Evolutionary conservation across 2,329 filamentous ascomycete genomes (phyloP).

Genomic region (Stromatinia cepivora): DNA sequence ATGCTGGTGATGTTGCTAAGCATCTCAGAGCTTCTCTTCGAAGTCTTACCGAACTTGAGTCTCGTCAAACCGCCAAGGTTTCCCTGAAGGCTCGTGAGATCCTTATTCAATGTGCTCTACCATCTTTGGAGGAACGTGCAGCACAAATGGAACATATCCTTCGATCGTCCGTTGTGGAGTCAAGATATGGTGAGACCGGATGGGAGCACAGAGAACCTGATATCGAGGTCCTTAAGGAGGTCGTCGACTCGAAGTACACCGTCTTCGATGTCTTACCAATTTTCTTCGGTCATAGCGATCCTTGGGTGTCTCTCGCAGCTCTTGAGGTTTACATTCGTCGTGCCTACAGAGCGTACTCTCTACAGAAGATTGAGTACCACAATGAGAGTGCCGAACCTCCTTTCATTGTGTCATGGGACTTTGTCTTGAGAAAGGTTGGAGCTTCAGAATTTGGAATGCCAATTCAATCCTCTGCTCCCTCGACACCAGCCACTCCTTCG

Average conservation of each 20-base stretch:
- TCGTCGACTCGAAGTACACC: constrained; percentile 97
- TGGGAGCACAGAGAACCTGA: constrained; percentile 95
- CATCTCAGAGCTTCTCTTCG: constrained; percentile 80
- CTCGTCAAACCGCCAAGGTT: constrained; percentile 82
- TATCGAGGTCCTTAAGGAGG: constrained; percentile 90
- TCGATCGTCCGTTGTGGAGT: constrained; percentile 91
- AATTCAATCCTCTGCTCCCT: constrained; percentile 75
- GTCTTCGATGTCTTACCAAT: constrained; percentile 94
- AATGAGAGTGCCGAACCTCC: constrained; percentile 68
- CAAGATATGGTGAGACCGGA: constrained; percentile 94
- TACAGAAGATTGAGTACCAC: constrained; percentile 88
- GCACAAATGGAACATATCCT: constrained; percentile 99
- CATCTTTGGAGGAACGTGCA: constrained; percentile 91
- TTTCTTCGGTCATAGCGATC: constrained; percentile 93
- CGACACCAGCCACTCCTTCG: constrained; percentile 74
- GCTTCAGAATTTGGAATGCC: constrained; percentile 87
- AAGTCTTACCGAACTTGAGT: constrained; percentile 88
- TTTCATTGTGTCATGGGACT: constrained; percentile 91
- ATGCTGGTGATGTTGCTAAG: constrained; percentile 83
- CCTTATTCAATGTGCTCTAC: constrained; percentile 94
- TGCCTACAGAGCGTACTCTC: constrained; percentile 91
- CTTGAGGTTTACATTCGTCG: constrained; percentile 96
- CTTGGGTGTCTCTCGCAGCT: constrained; percentile 90
- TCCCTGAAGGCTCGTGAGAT: constrained; percentile 96
- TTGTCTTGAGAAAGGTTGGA: constrained; percentile 88